A percentile compares a stretch with the other conserved stretches of the same genome.
These are phyloP conservation scores for Colletotrichum spaethianum DNA, from an alignment of 2,329 filamentous ascomycete species.

Conservation along the genomic window DNA sequence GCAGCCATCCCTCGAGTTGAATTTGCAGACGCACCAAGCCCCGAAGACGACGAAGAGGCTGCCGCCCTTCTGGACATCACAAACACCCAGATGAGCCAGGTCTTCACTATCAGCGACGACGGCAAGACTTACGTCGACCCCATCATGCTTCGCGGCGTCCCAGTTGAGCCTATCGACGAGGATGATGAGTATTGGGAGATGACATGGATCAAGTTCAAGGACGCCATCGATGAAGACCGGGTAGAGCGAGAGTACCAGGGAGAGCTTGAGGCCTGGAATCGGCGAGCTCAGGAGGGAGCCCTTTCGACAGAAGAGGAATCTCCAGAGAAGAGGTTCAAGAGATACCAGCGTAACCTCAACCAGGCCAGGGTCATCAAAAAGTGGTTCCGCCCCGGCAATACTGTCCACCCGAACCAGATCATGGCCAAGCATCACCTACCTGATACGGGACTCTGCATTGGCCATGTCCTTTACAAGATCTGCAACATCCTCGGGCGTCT, in stretches of 20 bases:
- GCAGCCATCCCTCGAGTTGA: conserved; percentile 22
- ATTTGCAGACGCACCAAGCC: conserved; percentile 16
- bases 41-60: conserved; percentile 24
- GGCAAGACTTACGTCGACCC: conserved; percentile 47
- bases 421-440: conserved; percentile 52
- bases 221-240: conserved; percentile 46
- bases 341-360: conserved; percentile 44
- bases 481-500: conserved; percentile 53
- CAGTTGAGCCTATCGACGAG: conserved; percentile 49
- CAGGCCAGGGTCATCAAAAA: conserved; percentile 52
- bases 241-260: conserved; percentile 20
- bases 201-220: conserved; percentile 50
- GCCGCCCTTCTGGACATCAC: conserved; percentile 29
- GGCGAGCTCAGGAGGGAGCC: background rate
- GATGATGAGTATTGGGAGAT: conserved; percentile 49
- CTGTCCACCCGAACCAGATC: conserved; percentile 56
- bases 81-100: conserved; percentile 30
- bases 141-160: conserved; percentile 44
- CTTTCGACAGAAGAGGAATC: background rate
- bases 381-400: conserved; percentile 48
- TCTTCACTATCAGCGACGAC: conserved; percentile 42
- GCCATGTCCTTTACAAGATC: conserved; percentile 54
- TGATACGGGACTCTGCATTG: conserved; percentile 49
- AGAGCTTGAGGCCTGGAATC: background rate
- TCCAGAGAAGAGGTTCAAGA: conserved; percentile 26